These are phyloP conservation scores for Oryza glumipatula DNA, from an alignment of 176 grass and related monocot genomes.

Conservation along the genomic window DNA sequence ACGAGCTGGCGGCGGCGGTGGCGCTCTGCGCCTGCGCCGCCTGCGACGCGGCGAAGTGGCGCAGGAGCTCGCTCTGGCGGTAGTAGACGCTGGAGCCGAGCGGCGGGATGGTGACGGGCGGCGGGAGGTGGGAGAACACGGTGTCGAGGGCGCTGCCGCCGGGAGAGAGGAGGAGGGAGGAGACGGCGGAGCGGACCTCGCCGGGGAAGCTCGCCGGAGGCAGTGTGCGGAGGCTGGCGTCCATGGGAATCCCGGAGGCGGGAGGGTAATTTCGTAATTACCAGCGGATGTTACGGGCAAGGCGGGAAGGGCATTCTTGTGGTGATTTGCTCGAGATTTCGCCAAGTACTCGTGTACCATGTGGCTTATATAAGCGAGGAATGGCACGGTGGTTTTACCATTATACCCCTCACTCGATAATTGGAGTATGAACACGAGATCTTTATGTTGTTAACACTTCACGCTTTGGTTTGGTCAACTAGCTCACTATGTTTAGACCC, in stretches of 20 bases:
- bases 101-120: conserved; percentile 46
- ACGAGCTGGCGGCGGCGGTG: neutral
- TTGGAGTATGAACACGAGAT: neutral
- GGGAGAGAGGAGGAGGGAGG: conserved; percentile 61
- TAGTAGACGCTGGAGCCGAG: conserved; percentile 93
- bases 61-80: conserved; percentile 84
- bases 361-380: conserved; percentile 48
- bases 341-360: too few species aligned
- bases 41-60: conserved; percentile 51
- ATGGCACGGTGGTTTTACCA: neutral
- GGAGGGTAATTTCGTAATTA: neutral
- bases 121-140: conserved; percentile 77
- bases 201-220: conserved; percentile 47
- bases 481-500: conserved; percentile 15
- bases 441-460: neutral
- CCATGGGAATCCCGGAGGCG: conserved; percentile 36
- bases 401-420: neutral
- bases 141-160: conserved; percentile 76
- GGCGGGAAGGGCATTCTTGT: conserved; percentile 51
- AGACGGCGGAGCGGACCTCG: conserved; percentile 59
- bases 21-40: neutral
- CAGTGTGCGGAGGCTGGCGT: conserved; percentile 43
- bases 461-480: conserved; percentile 21
- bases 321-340: neutral
- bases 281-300: conserved; percentile 6